These are phyloP conservation scores for Ambrosia artemisiifolia DNA, from an alignment of 129 eudicot genomes.

Conservation along the genomic window DNA sequence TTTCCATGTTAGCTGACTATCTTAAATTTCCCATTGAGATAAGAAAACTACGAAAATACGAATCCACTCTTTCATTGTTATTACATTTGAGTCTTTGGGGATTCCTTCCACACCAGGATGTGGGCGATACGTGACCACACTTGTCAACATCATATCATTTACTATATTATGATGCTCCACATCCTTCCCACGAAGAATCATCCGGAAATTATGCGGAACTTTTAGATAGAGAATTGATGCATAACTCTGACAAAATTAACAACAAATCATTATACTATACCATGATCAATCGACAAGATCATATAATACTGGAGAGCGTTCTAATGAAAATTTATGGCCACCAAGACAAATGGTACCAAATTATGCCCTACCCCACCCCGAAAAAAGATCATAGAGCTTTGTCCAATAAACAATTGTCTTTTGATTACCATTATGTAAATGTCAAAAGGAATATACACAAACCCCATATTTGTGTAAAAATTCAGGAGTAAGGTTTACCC, in stretches of 20 bases:
- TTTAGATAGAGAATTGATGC: slow-evolving; percentile 77
- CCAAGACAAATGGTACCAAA: not conserved
- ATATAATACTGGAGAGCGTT: not conserved
- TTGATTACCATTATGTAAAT: too few relatives aligned
- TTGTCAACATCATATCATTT: slow-evolving; percentile 94
- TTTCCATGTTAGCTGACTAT: too few relatives aligned
- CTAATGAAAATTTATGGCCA: not conserved
- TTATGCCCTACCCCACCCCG: too few relatives aligned
- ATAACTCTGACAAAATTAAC: slow-evolving; percentile 52
- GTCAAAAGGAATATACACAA: too few relatives aligned
- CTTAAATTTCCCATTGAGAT: not conserved
- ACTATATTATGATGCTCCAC: slow-evolving; percentile 68
- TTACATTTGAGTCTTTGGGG: slow-evolving; percentile 71
- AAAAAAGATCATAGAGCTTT: too few relatives aligned
- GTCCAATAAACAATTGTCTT: too few relatives aligned
- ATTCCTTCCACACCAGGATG: slow-evolving; percentile 68
- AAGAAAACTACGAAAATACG: not conserved
- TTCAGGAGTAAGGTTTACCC: slow-evolving; percentile 48
- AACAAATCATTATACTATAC: not conserved
- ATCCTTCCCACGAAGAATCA: slow-evolving; percentile 74
- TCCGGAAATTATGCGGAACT: slow-evolving; percentile 63
- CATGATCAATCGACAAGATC: slow-evolving; percentile 6
- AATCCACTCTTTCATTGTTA: not conserved
- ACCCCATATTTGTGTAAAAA: not conserved
- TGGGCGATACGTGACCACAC: slow-evolving; percentile 88